phyloP scores from a whole-genome alignment of 164 flowering plant genomes.

The Sedum album region DNA sequence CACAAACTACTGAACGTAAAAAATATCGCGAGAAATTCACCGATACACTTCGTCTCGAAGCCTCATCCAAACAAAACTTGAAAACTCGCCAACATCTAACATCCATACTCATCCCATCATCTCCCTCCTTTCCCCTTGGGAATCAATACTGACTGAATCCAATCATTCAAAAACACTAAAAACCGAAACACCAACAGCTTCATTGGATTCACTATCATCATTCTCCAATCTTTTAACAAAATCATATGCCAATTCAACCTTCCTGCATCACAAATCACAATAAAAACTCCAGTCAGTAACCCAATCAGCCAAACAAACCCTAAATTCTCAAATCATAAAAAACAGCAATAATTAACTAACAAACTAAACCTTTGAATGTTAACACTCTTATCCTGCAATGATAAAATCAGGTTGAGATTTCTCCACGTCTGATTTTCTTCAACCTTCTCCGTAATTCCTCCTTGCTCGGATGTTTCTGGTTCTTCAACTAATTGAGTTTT shows the following conservation, averaged over 20 bases:
- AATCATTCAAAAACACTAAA: slow-evolving; percentile 48
- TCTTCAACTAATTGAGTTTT: slow-evolving; percentile 5
- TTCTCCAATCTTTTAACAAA: slow-evolving; percentile 30
- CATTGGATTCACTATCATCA: slow-evolving; percentile 17
- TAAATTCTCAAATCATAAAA: neutral
- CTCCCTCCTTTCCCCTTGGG: slow-evolving; percentile 35
- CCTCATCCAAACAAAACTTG: slow-evolving; percentile 58
- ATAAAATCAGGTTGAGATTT: slow-evolving; percentile 47
- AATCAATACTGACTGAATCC: slow-evolving; percentile 68
- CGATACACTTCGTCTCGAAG: slow-evolving; percentile 22
- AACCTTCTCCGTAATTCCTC: slow-evolving; percentile 2
- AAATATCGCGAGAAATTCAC: slow-evolving; percentile 43
- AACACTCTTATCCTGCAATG: slow-evolving; percentile 33
- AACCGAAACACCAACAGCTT: slow-evolving; percentile 44
- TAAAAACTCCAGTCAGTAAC: too few relatives aligned
- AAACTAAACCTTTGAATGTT: slow-evolving; percentile 40
- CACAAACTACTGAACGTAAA: slow-evolving; percentile 32
- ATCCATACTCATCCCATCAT: slow-evolving; percentile 42
- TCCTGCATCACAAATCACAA: slow-evolving; percentile 40
- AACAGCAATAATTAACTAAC: neutral
- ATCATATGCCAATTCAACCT: slow-evolving; percentile 49
- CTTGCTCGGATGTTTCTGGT: neutral
- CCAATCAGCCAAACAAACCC: too few relatives aligned
- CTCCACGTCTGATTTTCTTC: slow-evolving; percentile 38
- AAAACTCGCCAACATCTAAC: slow-evolving; percentile 70